Evolutionary conservation across 2,329 filamentous ascomycete genomes (phyloP).

Genomic region (Chrysosporium keratinophilum): DNA sequence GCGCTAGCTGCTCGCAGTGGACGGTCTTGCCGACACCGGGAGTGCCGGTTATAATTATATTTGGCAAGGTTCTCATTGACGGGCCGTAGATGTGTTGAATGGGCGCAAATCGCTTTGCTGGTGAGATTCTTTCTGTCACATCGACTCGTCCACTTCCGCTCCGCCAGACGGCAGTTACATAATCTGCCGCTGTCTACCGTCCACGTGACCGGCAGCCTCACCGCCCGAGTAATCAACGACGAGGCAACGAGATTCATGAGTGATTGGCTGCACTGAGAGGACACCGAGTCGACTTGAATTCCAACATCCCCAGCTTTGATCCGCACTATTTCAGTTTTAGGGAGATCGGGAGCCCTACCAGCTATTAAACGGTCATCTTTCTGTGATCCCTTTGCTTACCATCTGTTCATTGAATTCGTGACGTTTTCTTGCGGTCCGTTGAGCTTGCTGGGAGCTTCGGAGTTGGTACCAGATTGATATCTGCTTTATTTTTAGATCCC

Average conservation of each 20-base stretch:
- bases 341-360: not conserved
- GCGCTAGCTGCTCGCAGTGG: conserved; percentile 71
- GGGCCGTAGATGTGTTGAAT: not conserved
- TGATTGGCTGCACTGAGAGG: conserved; percentile 2
- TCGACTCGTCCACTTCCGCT: too few species aligned
- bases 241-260: not conserved
- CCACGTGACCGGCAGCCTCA: conserved; percentile 5
- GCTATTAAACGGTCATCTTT: not conserved
- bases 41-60: conserved; percentile 91
- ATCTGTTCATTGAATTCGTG: not conserved
- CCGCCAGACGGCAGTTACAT: too few species aligned
- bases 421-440: not conserved
- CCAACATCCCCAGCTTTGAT: not conserved
- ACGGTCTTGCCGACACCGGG: conserved; percentile 94
- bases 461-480: conserved; percentile 2
- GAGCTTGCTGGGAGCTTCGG: not conserved
- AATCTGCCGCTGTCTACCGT: not conserved
- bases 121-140: too few species aligned
- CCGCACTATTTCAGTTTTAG: not conserved
- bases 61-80: conserved; percentile 48
- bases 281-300: not conserved
- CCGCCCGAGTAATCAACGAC: not conserved
- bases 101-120: too few species aligned
- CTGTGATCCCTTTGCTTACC: not conserved
- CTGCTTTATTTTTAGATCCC: not conserved